Base-by-base conservation (phyloP, 352 stramenopile species). In the Globisporangium acanthophoron region DNA sequence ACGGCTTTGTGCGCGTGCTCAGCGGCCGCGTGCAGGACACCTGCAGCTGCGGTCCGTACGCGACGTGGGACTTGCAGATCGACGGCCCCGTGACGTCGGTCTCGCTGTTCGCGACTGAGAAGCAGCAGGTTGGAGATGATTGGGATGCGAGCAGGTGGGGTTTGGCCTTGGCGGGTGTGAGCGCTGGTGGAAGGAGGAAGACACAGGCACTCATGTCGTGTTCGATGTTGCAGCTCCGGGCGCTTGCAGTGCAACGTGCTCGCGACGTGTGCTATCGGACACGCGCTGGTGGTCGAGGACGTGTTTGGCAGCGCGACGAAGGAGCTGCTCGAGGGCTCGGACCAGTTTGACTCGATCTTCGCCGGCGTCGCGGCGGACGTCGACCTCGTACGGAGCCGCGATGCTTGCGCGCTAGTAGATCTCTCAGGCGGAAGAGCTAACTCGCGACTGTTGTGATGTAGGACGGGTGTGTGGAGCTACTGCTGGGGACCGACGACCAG, bases 301-400 rank as follows among this genome's bases (percentile, higher is more conserved):
- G 47, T 91, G 20, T 85, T 79, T 49, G 47, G 74, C 12, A 31
- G 46, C 15, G 45, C 65, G 15, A 27, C 24, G 37, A 53, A 24
- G 0, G 52, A 78, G 43, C 8, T 63, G 21, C 56, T 92, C 6
- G 21, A 59, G 13, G 72, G 74, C 20, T 89, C 79, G 0, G 72
- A 87, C 41, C 59, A 62, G 8, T 90, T 87, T 44, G 79, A 87
- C 50, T 85, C 76, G 3, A 80, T 92, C 52, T 87, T 88, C 51
- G 76, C 72, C 0, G 69, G 67, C 3, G 59, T 76, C 27, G 60
- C 64, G 21, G 72, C 63, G n/a, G 81, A 92, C 40, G 72, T 90
- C 43, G 76, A 90, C 35, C 44, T 88, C 65, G 80, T 91, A 71
- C 24, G 39, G 21, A 54, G 3, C 24, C 24, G 24, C 24, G 24